Base-by-base conservation (phyloP, 805 yeast species). In the Wickerhamomyces tratensis region DNA sequence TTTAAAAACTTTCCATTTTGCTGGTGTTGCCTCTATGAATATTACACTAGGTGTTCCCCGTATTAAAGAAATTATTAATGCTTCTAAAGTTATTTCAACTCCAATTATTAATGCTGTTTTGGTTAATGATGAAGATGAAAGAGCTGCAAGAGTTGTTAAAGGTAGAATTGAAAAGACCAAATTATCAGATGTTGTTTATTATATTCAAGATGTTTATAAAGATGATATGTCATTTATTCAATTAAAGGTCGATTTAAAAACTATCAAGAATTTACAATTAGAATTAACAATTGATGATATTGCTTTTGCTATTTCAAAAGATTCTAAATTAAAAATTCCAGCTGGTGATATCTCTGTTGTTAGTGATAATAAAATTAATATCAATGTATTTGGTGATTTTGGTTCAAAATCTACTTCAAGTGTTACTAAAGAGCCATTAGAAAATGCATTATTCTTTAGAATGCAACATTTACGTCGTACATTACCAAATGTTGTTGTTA, bases 21-120 rank as follows among this genome's bases (percentile, higher is more conserved):
- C 98, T 56, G 98, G 98, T 74, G 98, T 93, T 44, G 98, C 98
- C 33, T 85, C 96, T 39, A 93, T 91, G 97, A 93, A 93, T 69
- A 96, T 91, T 50, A 93, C 98, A 0, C 76, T 93, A 52, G 98
- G 98, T 77, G 98, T 93, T 41, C 98, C 98, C 40, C 96, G 98
- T 76, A 91, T 93, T 61, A 93, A 93, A 67, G 98, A 93, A 71
- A 93, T 93, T 62, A 93, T 93, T 62, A 93, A 93, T 62, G 98
- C 98, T 4, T 86, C 97, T 15, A 93, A 93, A 62, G 77, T 79
- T 15, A 93, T 93, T 53, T 86, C 96, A 7, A 93, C 98, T 7
- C 98, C 98, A 2, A 93, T 93, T 59, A 93, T 93, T 59, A 88
- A 91, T 52, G 95, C 97, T 3, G 88, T 84, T 9, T 71, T 93